Conservation (phyloP, 352 stramenopile genomes). For the Phytophthora meadii region DNA sequence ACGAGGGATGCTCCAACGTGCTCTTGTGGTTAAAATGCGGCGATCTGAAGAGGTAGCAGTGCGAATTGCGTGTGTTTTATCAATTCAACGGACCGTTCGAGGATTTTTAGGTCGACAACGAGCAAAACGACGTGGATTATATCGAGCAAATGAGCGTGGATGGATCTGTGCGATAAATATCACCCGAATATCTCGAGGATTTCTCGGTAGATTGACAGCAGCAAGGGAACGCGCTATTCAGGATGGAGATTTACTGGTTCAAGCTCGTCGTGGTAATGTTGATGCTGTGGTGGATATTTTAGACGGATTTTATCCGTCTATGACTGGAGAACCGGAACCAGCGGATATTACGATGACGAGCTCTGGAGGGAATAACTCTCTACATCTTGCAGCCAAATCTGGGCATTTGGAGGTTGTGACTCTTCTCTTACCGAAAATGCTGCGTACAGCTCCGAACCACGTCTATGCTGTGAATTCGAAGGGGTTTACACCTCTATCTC, state of each 20-base stretch:
- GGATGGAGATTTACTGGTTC: conserved; percentile 61
- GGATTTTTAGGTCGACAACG: conserved; percentile 52
- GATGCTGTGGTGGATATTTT: conserved; percentile 66
- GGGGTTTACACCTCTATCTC: conserved; percentile 52
- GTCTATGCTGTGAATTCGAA: conserved; percentile 51
- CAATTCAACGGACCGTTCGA: conserved; percentile 57
- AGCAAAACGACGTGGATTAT: conserved; percentile 38
- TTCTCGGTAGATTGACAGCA: conserved; percentile 46
- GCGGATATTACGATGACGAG: conserved; percentile 49
- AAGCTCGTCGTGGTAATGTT: conserved; percentile 57
- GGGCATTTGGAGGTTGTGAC: conserved; percentile 62
- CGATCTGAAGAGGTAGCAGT: conserved; percentile 46
- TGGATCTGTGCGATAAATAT: conserved; percentile 50
- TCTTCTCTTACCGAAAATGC: conserved; percentile 52
- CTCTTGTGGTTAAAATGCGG: conserved; percentile 40
- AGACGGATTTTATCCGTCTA: conserved; percentile 50
- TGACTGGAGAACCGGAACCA: conserved; percentile 2
- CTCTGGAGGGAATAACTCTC: conserved; percentile 45
- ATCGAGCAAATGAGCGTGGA: conserved; percentile 33
- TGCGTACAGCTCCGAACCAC: conserved; percentile 29
- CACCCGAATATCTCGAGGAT: conserved; percentile 62
- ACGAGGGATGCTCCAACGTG: conserved; percentile 44
- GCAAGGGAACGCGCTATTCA: conserved; percentile 36
- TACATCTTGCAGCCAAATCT: conserved; percentile 60
- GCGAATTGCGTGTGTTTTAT: conserved; percentile 51